phyloP scores from a whole-genome alignment of 1,284 basidiomycete species.

The Entoloma clypeatum region DNA sequence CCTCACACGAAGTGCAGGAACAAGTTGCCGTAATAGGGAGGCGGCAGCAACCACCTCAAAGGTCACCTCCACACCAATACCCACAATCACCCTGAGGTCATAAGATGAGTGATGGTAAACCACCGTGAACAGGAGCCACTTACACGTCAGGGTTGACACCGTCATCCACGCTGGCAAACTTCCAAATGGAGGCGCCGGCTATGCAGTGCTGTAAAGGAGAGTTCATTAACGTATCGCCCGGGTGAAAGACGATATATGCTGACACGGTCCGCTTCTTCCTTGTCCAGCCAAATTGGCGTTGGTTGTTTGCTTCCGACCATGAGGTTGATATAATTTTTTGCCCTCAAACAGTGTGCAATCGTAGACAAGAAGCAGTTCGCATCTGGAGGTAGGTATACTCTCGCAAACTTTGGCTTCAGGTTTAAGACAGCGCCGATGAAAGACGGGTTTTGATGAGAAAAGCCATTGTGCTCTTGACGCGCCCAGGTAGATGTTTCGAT shows the following conservation, averaged over 20 bases:
- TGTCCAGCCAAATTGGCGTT: constrained; percentile 64
- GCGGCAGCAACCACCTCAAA: constrained; percentile 79
- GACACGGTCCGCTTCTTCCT: constrained; percentile 60
- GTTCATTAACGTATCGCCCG: constrained; percentile 4
- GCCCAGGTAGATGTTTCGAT: constrained; percentile 86
- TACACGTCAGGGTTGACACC: constrained; percentile 66
- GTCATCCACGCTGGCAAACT: constrained; percentile 66
- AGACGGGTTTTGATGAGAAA: constrained; percentile 83
- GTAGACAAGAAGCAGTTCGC: constrained; percentile 82
- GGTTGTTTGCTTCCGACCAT: constrained; percentile 87
- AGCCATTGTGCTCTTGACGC: constrained; percentile 76
- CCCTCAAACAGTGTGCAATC: constrained; percentile 76
- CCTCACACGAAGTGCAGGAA: constrained; percentile 66
- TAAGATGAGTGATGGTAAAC: neutral
- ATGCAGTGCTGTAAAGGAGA: constrained; percentile 57
- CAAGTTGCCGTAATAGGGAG: constrained; percentile 61
- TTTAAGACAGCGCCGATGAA: constrained; percentile 82
- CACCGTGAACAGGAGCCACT: constrained; percentile 21
- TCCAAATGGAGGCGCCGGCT: constrained; percentile 73
- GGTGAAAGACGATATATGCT: constrained; percentile 11
- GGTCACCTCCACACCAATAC: constrained; percentile 73
- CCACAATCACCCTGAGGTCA: constrained; percentile 55
- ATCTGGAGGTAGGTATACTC: constrained; percentile 89
- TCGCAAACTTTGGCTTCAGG: constrained; percentile 68
- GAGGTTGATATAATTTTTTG: constrained; percentile 82